Conservation (phyloP, 148 eudicot species). For the Fagopyrum tataricum region DNA sequence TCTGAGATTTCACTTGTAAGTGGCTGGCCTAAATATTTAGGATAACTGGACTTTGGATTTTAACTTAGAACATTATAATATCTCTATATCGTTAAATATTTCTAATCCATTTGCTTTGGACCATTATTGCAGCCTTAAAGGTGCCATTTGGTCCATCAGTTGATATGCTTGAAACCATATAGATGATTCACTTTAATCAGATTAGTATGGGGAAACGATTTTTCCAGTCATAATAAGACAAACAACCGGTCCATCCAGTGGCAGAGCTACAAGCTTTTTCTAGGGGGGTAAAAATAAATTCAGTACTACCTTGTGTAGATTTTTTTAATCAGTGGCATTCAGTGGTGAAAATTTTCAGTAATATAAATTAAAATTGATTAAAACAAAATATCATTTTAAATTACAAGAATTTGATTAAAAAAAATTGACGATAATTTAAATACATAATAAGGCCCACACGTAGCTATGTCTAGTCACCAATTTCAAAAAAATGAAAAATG, state of each 20-base stretch:
- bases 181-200: not conserved
- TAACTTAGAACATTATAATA: not conserved
- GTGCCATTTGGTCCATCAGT: not conserved
- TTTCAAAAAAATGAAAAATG: no score
- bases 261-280: no score
- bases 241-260: not conserved
- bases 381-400: no score
- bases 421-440: no score
- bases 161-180: not conserved
- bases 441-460: no score
- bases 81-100: not conserved
- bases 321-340: no score
- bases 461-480: no score
- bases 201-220: not conserved
- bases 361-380: no score
- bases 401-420: no score
- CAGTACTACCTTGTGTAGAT: no score
- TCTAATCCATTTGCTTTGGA: not conserved
- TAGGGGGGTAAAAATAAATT: no score
- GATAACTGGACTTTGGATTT: not conserved
- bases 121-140: not conserved
- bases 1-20: not conserved
- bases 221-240: not conserved
- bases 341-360: no score
- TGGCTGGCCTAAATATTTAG: not conserved